Conservation (phyloP, 2,329 filamentous ascomycete species). For the Fusarium phyllophilum region DNA sequence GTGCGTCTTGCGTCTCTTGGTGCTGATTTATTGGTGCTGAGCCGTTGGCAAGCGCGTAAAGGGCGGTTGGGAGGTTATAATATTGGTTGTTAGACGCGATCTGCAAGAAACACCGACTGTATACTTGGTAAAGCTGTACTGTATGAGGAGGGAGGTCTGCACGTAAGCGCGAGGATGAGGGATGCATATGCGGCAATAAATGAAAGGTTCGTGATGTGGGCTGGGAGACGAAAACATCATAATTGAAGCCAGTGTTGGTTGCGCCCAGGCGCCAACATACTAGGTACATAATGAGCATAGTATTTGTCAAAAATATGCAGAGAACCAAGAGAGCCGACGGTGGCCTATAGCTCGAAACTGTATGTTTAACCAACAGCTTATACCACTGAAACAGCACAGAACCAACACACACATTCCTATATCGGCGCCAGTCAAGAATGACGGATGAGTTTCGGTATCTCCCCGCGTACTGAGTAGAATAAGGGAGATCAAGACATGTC, state of each 20-base stretch:
- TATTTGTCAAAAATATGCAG: background rate
- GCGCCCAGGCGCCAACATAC: conserved; percentile 9
- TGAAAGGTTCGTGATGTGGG: conserved; percentile 5
- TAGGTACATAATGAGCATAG: background rate
- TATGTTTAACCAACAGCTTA: background rate
- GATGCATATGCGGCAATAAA: conserved; percentile 7
- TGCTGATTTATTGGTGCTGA: conserved; percentile 18
- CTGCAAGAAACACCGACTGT: conserved; percentile 1
- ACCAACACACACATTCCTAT: conserved; percentile 12
- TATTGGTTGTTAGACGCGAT: conserved; percentile 35
- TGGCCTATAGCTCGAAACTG: background rate
- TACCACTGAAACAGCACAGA: conserved; percentile 9
- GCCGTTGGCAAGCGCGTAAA: conserved; percentile 32
- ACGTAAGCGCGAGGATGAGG: conserved; percentile 15
- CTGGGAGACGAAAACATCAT: background rate
- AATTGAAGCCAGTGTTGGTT: background rate
- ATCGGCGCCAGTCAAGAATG: background rate
- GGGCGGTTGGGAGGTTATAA: conserved; percentile 24
- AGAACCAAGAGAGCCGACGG: background rate
- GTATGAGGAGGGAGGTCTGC: conserved; percentile 7
- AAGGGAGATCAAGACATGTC: conserved; percentile 28
- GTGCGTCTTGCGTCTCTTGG: background rate
- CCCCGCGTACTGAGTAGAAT: background rate
- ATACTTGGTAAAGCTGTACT: background rate
- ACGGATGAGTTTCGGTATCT: background rate